Conservation (phyloP, 179 eudicot species). For the Sideroxylon spinosum region DNA sequence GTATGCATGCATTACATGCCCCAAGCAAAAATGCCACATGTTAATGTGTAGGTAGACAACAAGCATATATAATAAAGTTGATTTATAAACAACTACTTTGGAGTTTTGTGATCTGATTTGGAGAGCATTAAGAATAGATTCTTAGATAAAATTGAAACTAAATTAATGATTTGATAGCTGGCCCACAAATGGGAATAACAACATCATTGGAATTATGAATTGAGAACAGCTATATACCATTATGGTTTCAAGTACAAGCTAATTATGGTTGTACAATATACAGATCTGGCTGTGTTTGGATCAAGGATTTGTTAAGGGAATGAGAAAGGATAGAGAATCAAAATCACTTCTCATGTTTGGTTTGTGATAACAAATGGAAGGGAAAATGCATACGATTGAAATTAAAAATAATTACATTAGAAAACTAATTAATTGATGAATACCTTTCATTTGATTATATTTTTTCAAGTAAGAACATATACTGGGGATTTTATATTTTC, state of each 20-base stretch:
- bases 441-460: too few species aligned
- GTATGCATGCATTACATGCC: background rate
- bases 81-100: background rate
- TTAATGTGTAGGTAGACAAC: background rate
- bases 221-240: background rate
- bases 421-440: too few species aligned
- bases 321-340: background rate
- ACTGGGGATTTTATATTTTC: too few species aligned
- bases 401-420: too few species aligned
- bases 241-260: background rate
- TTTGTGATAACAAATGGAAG: too few species aligned
- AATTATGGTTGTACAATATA: background rate
- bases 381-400: too few species aligned
- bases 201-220: background rate
- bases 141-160: background rate
- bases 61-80: background rate
- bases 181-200: background rate
- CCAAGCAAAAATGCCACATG: background rate
- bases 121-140: background rate
- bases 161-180: background rate
- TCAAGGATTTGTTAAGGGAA: too few species aligned
- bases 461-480: too few species aligned
- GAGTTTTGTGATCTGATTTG: conserved; percentile 1
- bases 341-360: too few species aligned
- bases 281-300: too few species aligned